Evolutionary conservation across 805 yeast species (phyloP), one percentile per base, ranked within the genome.

Genomic region (Myxozyma geophila): DNA sequence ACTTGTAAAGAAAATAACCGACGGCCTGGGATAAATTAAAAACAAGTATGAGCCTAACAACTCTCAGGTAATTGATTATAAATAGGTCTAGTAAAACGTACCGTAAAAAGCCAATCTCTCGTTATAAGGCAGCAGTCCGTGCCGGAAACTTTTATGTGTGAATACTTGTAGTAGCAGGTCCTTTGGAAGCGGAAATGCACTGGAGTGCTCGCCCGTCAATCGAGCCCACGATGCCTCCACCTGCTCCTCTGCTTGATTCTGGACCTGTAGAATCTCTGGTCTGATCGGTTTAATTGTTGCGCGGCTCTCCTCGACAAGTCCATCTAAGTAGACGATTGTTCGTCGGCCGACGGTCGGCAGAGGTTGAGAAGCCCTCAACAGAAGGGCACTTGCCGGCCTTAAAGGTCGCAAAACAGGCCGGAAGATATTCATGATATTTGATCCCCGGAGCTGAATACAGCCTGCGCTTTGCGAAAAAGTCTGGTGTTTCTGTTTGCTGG

Each of bases 111-210:
- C 81, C 70, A 93, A 80, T 75, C 88, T 89, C 74, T 92, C 97
- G 77, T 92, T 93, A 78, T 89, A 90, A 7, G 98, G 97, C 71
- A 87, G 85, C 67, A 83, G 80, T 9, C 97, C 98, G 77, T 90
- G 96, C 5, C 96, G 96, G 80, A 92, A 93, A 23, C 97, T 90
- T 78, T 93, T 93, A 78, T 93, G 98, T 6, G 98, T 92, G 71
- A 92, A 79, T 47, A 90, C 86, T 78, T 93, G 98, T 66, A 91
- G 79, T 23, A 88, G 77, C 63, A 88, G 69, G 7, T 81, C 81
- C 71, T 90, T 88, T 4, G 87, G 80, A 48, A 92, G 78, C 48
- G 79, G 68, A 71, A 80, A 86, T 64, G 82, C 79, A 23, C 78
- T 79, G 36, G 62, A 23, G 21, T 59, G 56, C 9, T 46, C 60